phyloP scores from a whole-genome alignment of 164 flowering plant species.

The Amborella trichopoda region DNA sequence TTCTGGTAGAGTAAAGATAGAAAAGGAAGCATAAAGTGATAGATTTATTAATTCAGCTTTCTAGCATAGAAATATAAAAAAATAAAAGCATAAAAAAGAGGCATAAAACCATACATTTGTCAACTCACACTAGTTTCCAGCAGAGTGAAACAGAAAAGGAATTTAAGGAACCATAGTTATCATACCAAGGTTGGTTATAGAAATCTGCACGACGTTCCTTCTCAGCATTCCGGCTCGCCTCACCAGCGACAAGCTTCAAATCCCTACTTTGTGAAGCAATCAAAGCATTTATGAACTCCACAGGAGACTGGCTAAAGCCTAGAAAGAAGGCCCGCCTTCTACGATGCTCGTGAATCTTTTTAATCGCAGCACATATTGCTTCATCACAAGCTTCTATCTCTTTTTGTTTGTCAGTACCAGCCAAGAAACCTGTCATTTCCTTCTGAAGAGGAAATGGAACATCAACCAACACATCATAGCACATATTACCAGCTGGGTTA shows the following conservation, averaged over 20 bases:
- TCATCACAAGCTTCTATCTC: constrained; percentile 77
- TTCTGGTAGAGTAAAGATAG: too few relatives aligned
- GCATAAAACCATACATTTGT: background rate
- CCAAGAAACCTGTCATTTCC: constrained; percentile 57
- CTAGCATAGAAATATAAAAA: too few relatives aligned
- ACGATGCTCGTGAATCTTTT: constrained; percentile 68
- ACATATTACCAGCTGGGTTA: constrained; percentile 58
- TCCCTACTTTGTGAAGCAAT: constrained; percentile 80
- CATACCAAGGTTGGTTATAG: constrained; percentile 77
- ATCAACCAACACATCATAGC: constrained; percentile 77
- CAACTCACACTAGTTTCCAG: background rate
- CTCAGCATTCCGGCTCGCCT: constrained; percentile 49
- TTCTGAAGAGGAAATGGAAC: constrained; percentile 52
- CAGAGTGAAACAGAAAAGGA: background rate
- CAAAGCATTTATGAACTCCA: constrained; percentile 67
- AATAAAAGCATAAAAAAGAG: too few relatives aligned
- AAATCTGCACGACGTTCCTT: constrained; percentile 65
- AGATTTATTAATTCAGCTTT: too few relatives aligned
- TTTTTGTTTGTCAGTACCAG: constrained; percentile 38
- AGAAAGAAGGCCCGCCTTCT: constrained; percentile 73
- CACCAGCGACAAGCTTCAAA: constrained; percentile 69
- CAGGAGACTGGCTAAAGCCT: constrained; percentile 93
- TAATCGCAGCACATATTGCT: constrained; percentile 49
- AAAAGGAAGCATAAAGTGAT: too few relatives aligned
- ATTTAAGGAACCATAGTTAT: too few relatives aligned